A percentile compares a stretch with the other conserved stretches of the same genome.
These are phyloP conservation scores for Eucommia ulmoides DNA, from an alignment of 257 asterid species.

Conservation along the genomic window DNA sequence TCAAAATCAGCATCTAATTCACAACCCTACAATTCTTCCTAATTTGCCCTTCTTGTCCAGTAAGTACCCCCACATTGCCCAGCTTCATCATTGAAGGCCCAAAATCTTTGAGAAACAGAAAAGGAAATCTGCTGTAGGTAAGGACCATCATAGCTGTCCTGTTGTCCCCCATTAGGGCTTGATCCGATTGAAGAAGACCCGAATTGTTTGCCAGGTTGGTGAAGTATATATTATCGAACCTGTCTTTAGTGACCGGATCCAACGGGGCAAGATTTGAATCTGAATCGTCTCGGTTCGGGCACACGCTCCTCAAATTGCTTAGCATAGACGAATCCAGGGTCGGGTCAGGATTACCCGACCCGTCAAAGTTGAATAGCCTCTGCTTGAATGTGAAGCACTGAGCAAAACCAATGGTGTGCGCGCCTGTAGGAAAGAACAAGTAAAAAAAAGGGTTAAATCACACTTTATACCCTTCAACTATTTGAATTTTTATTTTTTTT, in stretches of 20 bases:
- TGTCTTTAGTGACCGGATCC: constrained; percentile 26
- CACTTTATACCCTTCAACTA: too few relatives aligned
- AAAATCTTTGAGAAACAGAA: constrained; percentile 39
- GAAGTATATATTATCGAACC: constrained; percentile 54
- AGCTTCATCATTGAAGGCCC: constrained; percentile 53
- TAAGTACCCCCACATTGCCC: constrained; percentile 42
- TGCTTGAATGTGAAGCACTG: constrained; percentile 54
- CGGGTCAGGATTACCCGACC: constrained; percentile 73
- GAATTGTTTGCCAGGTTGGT: constrained; percentile 37
- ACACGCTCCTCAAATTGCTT: constrained; percentile 24
- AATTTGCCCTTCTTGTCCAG: constrained; percentile 46
- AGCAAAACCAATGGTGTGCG: constrained; percentile 73
- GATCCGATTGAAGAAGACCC: constrained; percentile 58
- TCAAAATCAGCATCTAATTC: constrained; percentile 15
- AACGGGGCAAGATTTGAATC: constrained; percentile 42
- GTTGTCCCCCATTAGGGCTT: constrained; percentile 44
- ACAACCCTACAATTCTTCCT: constrained; percentile 51
- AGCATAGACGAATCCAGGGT: constrained; percentile 30
- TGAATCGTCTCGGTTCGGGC: constrained; percentile 37
- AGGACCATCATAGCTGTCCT: constrained; percentile 38
- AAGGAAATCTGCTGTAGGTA: constrained; percentile 33
- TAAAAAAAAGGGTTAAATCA: background rate
- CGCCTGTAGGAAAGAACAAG: constrained; percentile 26
- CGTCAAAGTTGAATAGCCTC: constrained; percentile 60
- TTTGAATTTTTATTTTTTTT: too few relatives aligned